Conservation (phyloP, 192 early-diverging fungal species). For the Allomyces arbusculus region DNA sequence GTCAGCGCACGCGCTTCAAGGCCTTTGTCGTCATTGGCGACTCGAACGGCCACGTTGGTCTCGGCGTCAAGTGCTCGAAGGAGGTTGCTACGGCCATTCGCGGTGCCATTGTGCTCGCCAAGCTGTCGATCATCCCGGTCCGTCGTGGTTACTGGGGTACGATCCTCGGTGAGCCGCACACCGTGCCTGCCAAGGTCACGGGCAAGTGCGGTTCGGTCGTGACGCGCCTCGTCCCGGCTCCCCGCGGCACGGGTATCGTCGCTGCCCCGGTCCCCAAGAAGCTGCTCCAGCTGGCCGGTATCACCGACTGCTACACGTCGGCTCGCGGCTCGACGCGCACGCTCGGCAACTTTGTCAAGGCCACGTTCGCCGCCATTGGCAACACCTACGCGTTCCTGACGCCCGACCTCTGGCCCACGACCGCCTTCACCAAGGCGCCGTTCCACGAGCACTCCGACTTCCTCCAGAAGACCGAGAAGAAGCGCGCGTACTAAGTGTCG, state of each 20-base stretch:
- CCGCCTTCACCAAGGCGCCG: slow-evolving; percentile 65
- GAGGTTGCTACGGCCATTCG: slow-evolving; percentile 97
- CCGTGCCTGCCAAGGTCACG: slow-evolving; percentile 92
- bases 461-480: slow-evolving; percentile 35
- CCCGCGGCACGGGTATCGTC: slow-evolving; percentile 97
- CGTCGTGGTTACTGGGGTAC: slow-evolving; percentile 98
- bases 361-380: slow-evolving; percentile 86
- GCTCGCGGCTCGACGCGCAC: slow-evolving; percentile 93
- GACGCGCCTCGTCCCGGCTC: slow-evolving; percentile 87
- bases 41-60: slow-evolving; percentile 90
- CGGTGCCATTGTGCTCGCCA: slow-evolving; percentile 96
- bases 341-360: slow-evolving; percentile 99
- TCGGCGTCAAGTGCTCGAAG: slow-evolving; percentile 99
- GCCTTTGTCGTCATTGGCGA: slow-evolving; percentile 98
- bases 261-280: slow-evolving; percentile 95
- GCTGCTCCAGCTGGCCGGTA: slow-evolving; percentile 89
- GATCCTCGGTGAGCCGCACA: slow-evolving; percentile 89
- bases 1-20: slow-evolving; percentile 99
- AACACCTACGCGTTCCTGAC: slow-evolving; percentile 95
- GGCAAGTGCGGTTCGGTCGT: slow-evolving; percentile 88
- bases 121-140: slow-evolving; percentile 92
- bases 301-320: slow-evolving; percentile 93
- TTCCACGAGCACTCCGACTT: slow-evolving; percentile 78
- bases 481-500: slow-evolving; percentile 4
- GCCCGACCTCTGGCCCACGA: slow-evolving; percentile 89